These are phyloP conservation scores for Sphaerobolus stellatus DNA, from an alignment of 1,284 basidiomycete species.

Conservation along the genomic window DNA sequence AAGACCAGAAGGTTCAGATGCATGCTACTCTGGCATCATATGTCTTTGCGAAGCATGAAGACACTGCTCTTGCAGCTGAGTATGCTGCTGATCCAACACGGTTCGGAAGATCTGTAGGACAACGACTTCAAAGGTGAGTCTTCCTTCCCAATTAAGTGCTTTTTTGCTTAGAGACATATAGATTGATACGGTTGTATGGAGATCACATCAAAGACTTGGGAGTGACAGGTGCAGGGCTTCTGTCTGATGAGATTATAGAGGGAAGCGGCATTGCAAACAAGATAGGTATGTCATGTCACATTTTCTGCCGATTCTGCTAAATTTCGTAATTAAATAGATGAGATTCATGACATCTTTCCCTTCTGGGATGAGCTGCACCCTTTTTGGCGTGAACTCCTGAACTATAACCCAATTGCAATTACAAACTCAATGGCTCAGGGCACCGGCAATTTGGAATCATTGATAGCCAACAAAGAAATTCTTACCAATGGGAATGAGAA, in stretches of 20 bases:
- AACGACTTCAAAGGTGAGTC: background rate
- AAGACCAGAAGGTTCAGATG: background rate
- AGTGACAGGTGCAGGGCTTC: background rate
- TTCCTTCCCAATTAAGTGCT: background rate
- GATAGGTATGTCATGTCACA: too few species aligned
- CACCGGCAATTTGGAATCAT: too few species aligned
- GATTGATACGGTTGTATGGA: too few species aligned
- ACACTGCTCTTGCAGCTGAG: background rate
- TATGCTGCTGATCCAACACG: background rate
- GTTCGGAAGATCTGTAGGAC: background rate
- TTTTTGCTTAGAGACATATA: too few species aligned
- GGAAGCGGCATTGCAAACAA: background rate
- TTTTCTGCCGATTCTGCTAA: too few species aligned
- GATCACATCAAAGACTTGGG: too few species aligned
- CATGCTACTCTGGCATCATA: background rate
- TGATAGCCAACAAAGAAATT: too few species aligned
- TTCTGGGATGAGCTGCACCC: conserved; percentile 6
- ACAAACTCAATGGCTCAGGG: too few species aligned
- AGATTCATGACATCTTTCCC: background rate
- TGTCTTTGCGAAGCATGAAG: background rate
- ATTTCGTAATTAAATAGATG: too few species aligned
- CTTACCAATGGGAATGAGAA: too few species aligned
- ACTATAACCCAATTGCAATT: background rate
- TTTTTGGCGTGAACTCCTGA: background rate
- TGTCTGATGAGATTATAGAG: background rate